phyloP scores from a whole-genome alignment of 176 grass and related monocot genomes.

The Bothriochloa decipiens region DNA sequence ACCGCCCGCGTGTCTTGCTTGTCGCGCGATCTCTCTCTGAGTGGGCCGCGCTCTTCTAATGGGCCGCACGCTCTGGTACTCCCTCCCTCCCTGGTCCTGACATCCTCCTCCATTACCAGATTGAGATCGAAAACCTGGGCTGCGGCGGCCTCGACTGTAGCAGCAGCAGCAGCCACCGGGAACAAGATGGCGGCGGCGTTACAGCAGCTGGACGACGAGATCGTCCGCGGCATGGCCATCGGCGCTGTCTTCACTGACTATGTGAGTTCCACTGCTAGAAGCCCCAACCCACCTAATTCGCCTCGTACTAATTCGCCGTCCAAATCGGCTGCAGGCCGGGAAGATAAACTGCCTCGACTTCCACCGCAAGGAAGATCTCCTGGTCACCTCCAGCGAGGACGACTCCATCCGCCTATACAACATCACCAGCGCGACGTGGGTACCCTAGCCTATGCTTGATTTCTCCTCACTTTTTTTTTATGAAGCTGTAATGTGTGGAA shows the following conservation, averaged over 20 bases:
- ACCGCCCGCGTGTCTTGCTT: no score
- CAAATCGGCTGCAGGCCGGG: slow-evolving; percentile 53
- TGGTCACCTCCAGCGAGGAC: slow-evolving; percentile 86
- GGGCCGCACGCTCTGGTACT: no score
- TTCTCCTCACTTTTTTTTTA: neutral
- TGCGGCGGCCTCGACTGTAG: slow-evolving; percentile 20
- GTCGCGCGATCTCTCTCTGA: no score
- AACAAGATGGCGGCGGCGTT: slow-evolving; percentile 43
- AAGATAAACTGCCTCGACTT: slow-evolving; percentile 96
- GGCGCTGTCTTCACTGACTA: slow-evolving; percentile 83
- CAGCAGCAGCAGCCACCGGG: neutral
- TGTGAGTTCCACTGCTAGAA: slow-evolving; percentile 42
- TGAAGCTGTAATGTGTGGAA: slow-evolving; percentile 9
- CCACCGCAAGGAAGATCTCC: slow-evolving; percentile 90
- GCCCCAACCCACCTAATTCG: neutral
- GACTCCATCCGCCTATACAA: slow-evolving; percentile 92
- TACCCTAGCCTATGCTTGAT: slow-evolving; percentile 10
- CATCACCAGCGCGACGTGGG: slow-evolving; percentile 79
- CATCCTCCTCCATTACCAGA: neutral
- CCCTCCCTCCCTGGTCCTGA: no score
- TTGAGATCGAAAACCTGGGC: slow-evolving; percentile 15
- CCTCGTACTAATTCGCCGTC: neutral
- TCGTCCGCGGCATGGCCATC: slow-evolving; percentile 79
- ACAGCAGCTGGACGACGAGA: slow-evolving; percentile 61
- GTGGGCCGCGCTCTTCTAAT: no score